Evolutionary conservation across 1,139 yeast genomes (phyloP).

Genomic region (Arxiozyma slooffiae): DNA sequence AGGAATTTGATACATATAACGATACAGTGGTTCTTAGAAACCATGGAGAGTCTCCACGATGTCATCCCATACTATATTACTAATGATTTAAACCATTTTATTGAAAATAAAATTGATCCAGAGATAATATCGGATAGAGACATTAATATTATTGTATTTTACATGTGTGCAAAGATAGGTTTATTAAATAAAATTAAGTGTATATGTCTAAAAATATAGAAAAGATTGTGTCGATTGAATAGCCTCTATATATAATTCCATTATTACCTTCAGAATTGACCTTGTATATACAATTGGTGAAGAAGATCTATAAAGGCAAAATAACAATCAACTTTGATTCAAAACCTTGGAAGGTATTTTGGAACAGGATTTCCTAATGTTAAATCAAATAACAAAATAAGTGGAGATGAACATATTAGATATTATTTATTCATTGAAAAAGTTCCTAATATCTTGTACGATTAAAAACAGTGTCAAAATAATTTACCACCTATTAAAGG

Average conservation of each 20-base stretch:
- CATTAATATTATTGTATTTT: constrained; percentile 25
- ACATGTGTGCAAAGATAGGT: constrained; percentile 29
- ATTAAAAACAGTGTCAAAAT: constrained; percentile 22
- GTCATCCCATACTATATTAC: constrained; percentile 40
- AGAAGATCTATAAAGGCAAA: constrained; percentile 15
- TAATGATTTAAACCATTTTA: constrained; percentile 33
- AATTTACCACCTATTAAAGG: not conserved
- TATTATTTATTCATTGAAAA: constrained; percentile 19
- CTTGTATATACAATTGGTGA: constrained; percentile 16
- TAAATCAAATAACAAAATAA: constrained; percentile 11
- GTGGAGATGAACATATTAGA: constrained; percentile 11
- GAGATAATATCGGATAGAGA: constrained; percentile 11
- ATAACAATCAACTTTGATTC: constrained; percentile 20
- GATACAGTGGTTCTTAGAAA: constrained; percentile 43
- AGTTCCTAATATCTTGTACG: constrained; percentile 20
- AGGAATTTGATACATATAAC: constrained; percentile 27
- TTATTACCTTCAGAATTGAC: constrained; percentile 15
- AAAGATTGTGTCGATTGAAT: constrained; percentile 25
- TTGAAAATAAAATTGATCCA: constrained; percentile 12
- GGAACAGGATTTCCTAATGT: constrained; percentile 22
- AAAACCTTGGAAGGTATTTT: constrained; percentile 23
- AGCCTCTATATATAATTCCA: constrained; percentile 26
- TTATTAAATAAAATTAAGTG: constrained; percentile 16
- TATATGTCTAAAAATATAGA: constrained; percentile 12
- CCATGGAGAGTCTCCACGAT: constrained; percentile 43